Evolutionary conservation across 352 stramenopile genomes (phyloP).

Genomic region (Pythium folliculosum): DNA sequence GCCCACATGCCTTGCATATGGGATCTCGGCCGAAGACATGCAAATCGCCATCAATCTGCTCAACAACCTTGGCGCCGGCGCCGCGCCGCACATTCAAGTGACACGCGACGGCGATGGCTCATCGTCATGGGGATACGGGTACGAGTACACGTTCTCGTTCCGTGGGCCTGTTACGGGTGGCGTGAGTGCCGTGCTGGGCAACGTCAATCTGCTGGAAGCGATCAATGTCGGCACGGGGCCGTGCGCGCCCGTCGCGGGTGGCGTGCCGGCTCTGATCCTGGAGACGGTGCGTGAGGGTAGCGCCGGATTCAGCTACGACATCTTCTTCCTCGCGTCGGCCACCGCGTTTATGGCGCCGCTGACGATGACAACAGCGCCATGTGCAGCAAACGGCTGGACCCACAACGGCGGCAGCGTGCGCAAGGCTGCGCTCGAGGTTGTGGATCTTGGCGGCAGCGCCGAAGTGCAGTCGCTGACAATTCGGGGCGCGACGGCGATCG

Average conservation of each 20-base stretch:
- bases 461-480: slow-evolving; percentile 63
- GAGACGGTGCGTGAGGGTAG: slow-evolving; percentile 68
- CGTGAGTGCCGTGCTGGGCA: slow-evolving; percentile 56
- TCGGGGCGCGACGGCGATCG: slow-evolving; percentile 31
- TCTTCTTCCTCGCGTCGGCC: slow-evolving; percentile 67
- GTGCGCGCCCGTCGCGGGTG: slow-evolving; percentile 44
- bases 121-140: slow-evolving; percentile 73
- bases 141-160: slow-evolving; percentile 76
- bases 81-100: slow-evolving; percentile 60
- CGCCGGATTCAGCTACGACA: slow-evolving; percentile 70
- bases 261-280: slow-evolving; percentile 59
- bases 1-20: slow-evolving; percentile 73
- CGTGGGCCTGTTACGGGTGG: slow-evolving; percentile 54
- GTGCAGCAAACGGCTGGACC: slow-evolving; percentile 30
- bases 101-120: slow-evolving; percentile 65
- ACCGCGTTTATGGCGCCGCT: slow-evolving; percentile 38
- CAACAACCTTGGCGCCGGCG: slow-evolving; percentile 34
- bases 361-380: slow-evolving; percentile 33
- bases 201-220: slow-evolving; percentile 51
- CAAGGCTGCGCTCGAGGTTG: slow-evolving; percentile 41
- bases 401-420: slow-evolving; percentile 43
- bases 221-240: slow-evolving; percentile 48
- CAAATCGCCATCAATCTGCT: slow-evolving; percentile 66
- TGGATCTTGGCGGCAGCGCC: slow-evolving; percentile 57
- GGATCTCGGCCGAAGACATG: slow-evolving; percentile 56